Evolutionary conservation across 495 filamentous ascomycete species (phyloP), one percentile per base, ranked within the genome.

Genomic region (Tetracladium marchalianum): DNA sequence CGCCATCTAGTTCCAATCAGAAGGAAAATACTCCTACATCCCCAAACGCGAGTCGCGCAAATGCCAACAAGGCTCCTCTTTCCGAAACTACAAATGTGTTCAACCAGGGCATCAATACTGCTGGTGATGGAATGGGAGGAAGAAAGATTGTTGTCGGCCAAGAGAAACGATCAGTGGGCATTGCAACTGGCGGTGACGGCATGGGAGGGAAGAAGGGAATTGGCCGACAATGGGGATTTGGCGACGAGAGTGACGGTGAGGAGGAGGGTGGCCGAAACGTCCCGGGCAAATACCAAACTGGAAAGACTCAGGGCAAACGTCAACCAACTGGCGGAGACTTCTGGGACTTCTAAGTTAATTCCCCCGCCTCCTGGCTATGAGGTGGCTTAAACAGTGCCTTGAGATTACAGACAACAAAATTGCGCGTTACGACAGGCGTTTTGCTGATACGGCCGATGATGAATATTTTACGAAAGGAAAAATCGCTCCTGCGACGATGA

Each of bases 121-220:
- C 33, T 15, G 49, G 43, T 41, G 44, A 47, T 36, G 49, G 49
- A 49, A 47, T 51, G 43, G 49, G 47, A 27, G 31, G 8, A 50
- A 47, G 15, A 31, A 37, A 22, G 31, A 22, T 12, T 0, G 13
- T 11, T 12, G 39, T 15, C 22, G 31, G 16, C n/a, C 2, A 13
- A 18, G 38, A 11, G 7, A 46, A 43, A 35, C 56, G 57, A 11
- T 64, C 67, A 31, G 59, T 67, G 18, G 71, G 76, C 32, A 79
- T 82, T 50, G 63, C 65, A 44, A 81, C 73, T 33, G 73, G 64
- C 1, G 83, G 85, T 31, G 78, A 90, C 52, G 85, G 84, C 19
- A 87, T 86, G 79, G 84, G 84, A 27, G 81, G 81, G 39, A 75
- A 72, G 50, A 84, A 76, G 59, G 81, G 73, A 12, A 54, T 68